Percentiles rank a stretch among this genome's conserved stretches.
These are phyloP conservation scores for Euphrasia confusa DNA, from an alignment of 257 asterid species.

Conservation along the genomic window DNA sequence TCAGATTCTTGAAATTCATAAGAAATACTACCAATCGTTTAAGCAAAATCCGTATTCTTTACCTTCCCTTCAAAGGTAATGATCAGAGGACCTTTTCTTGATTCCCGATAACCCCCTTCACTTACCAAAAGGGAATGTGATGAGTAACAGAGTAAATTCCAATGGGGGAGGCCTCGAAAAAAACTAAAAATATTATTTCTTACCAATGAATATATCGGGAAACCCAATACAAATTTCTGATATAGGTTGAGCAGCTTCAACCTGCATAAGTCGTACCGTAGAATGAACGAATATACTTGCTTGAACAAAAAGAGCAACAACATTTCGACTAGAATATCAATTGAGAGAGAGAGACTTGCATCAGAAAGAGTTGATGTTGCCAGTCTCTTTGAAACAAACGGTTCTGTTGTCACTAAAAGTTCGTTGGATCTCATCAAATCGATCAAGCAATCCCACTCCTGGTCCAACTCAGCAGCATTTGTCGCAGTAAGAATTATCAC, in stretches of 20 bases:
- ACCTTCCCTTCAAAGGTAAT: slow-evolving; percentile 57
- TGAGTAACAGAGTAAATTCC: neutral
- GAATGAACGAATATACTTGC: too few species aligned
- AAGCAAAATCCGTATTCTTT: slow-evolving; percentile 8
- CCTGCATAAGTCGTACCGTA: slow-evolving; percentile 34
- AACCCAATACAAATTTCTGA: slow-evolving; percentile 45
- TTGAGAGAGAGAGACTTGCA: slow-evolving; percentile 38
- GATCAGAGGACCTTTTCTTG: slow-evolving; percentile 59
- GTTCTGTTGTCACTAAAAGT: slow-evolving; percentile 37
- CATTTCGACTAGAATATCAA: neutral
- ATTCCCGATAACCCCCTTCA: slow-evolving; percentile 55
- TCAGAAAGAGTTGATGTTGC: slow-evolving; percentile 47
- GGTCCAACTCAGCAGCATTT: slow-evolving; percentile 65
- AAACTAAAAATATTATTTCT: slow-evolving; percentile 10
- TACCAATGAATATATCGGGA: slow-evolving; percentile 61
- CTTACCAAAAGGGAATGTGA: slow-evolving; percentile 19
- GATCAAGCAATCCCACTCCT: slow-evolving; percentile 72
- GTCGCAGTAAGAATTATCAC: slow-evolving; percentile 78
- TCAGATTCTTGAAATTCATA: neutral
- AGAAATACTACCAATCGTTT: neutral
- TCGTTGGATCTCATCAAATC: slow-evolving; percentile 45
- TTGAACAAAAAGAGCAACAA: too few species aligned
- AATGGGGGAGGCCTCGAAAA: neutral
- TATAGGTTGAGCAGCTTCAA: slow-evolving; percentile 61
- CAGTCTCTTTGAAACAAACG: slow-evolving; percentile 56